Base-by-base conservation (phyloP, 305 asterid genomes). In the Fraxinus albicans region DNA sequence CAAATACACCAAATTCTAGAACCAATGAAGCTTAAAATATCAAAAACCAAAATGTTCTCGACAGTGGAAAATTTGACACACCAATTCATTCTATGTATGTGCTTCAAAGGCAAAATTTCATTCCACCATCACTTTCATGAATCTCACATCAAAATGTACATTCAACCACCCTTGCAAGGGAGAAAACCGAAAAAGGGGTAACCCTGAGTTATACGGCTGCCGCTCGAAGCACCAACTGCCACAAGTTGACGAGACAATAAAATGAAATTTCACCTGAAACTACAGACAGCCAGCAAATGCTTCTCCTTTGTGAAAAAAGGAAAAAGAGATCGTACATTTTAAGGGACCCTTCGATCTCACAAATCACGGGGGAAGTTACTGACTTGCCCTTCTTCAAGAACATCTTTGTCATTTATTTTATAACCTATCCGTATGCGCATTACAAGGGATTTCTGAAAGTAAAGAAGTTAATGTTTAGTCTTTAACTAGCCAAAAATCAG, bases 381-480 rank as follows among this genome's bases (percentile, higher is more conserved):
- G 91, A 97, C 85, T 82, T 97, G 99, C 75, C 99, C 99, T 91
- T 96, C 97, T 89, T 96, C 99, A 73, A 92, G 85, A 76, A 90
- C 89, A 72, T 93, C 97, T 88, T 95, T 95, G 84, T 38, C 89
- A 31, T 92, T 90, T 84, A 83, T 86, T 91, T 93, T 95, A 83
- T 96, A 96, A 70, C 81, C 91, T 87, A 96, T 90, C 89, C 99
- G 88, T 78, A 93, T 8, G 75, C 98, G 98, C 99, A 96, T 95
- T 72, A 95, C 93, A 78, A 92, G 91, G 82, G 97, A 89, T 92
- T 95, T 95, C 98, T 95, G 94, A 77, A 86, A 81, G 81, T 31
- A 73, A 84, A 15, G 82, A 60, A 67, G n/a, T 44, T 42, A 63
- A 63, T 50, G 19, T 25, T 65, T 65, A 58, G 69, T 58, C 69